A percentile compares a stretch with the other conserved stretches of the same genome.
Conservation (phyloP, 129 eudicot genomes). For the Helianthus tuberosus region DNA sequence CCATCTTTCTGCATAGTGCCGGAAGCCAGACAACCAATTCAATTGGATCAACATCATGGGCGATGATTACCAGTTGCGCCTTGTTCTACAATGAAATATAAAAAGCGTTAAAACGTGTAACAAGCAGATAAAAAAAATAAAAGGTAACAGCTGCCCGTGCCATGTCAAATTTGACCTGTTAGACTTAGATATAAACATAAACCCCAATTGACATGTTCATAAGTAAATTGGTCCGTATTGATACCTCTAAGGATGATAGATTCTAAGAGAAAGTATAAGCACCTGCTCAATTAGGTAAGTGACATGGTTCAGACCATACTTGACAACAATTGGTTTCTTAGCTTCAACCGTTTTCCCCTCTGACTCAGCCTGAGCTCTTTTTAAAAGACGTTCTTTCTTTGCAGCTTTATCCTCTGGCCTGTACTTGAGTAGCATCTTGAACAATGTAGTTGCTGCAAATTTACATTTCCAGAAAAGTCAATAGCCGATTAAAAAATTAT, state of each 20-base stretch:
- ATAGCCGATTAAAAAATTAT: not conserved
- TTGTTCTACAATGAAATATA: slow-evolving; percentile 46
- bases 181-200: not conserved
- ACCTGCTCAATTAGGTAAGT: slow-evolving; percentile 86
- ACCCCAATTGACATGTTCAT: not conserved
- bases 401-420: slow-evolving; percentile 72
- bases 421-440: slow-evolving; percentile 69
- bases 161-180: not conserved
- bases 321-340: slow-evolving; percentile 73
- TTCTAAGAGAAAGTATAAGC: not conserved
- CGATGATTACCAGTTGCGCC: slow-evolving; percentile 77
- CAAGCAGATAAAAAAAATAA: not conserved
- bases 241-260: not conserved
- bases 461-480: too few species aligned
- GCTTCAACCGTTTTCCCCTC: slow-evolving; percentile 47
- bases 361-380: slow-evolving; percentile 86
- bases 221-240: not conserved
- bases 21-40: slow-evolving; percentile 78
- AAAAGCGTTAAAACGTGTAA: too few species aligned
- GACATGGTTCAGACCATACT: slow-evolving; percentile 88
- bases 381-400: slow-evolving; percentile 74
- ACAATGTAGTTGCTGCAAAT: slow-evolving; percentile 45
- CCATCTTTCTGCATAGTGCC: slow-evolving; percentile 69
- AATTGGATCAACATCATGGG: slow-evolving; percentile 84
- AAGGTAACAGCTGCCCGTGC: not conserved